A percentile compares a stretch with the other conserved stretches of the same genome.
phyloP scores from a whole-genome alignment of 805 yeast genomes.

The Limtongia smithiae region DNA sequence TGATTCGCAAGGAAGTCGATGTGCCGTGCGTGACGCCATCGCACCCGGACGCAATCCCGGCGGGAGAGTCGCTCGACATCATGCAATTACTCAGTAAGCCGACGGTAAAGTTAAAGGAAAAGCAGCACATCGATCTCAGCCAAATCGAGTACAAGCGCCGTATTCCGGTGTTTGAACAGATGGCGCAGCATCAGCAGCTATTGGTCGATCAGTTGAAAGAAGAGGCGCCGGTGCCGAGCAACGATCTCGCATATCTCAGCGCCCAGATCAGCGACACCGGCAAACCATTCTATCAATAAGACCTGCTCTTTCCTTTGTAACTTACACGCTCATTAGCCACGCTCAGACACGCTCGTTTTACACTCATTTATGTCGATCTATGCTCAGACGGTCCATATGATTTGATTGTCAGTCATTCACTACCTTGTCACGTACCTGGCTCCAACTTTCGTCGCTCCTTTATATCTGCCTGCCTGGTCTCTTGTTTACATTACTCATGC shows the following conservation, averaged over 20 bases:
- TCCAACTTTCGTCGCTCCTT: no score
- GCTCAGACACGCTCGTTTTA: no score
- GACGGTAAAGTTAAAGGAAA: constrained; percentile 3
- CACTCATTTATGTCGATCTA: no score
- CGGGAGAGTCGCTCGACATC: constrained; percentile 76
- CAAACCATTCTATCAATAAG: constrained; percentile 14
- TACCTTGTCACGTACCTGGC: no score
- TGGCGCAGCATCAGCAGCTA: constrained; percentile 15
- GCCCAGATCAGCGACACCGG: constrained; percentile 24
- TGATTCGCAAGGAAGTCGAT: constrained; percentile 88
- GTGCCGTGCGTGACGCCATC: constrained; percentile 91
- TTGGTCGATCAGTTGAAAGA: constrained; percentile 10
- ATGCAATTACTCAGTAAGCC: constrained; percentile 4
- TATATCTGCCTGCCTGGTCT: no score
- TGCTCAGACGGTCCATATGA: no score
- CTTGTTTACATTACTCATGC: no score
- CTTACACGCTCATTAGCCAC: no score
- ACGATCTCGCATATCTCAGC: constrained; percentile 22
- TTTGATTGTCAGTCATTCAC: no score
- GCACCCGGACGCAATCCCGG: constrained; percentile 62
- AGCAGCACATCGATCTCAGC: constrained; percentile 8
- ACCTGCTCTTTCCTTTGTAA: not conserved
- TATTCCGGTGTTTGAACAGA: constrained; percentile 22
- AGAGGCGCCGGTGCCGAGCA: constrained; percentile 21
- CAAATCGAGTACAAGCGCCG: constrained; percentile 10